Percentiles rank a stretch among this genome's conserved stretches.
phyloP scores from a whole-genome alignment of 768 basidiomycete genomes.

The Stropharia rugosoannulata region DNA sequence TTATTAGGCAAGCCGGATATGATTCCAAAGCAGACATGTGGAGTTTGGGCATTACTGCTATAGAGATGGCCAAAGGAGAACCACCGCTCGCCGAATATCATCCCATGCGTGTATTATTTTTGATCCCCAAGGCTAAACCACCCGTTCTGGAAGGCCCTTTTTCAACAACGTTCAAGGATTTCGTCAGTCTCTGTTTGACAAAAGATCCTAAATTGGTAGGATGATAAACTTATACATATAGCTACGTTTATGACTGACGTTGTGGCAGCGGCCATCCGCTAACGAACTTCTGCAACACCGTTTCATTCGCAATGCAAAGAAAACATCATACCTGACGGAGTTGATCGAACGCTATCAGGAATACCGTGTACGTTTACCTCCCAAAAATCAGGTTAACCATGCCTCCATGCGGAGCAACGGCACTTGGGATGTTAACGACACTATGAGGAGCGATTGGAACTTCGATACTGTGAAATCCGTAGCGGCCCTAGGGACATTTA shows the following conservation, averaged over 20 bases:
- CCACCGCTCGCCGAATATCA: slow-evolving; percentile 97
- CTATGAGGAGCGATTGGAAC: slow-evolving; percentile 92
- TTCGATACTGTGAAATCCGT: slow-evolving; percentile 84
- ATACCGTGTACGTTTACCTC: slow-evolving; percentile 61
- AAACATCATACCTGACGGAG: slow-evolving; percentile 82
- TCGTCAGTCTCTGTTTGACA: slow-evolving; percentile 85
- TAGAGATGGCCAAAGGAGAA: slow-evolving; percentile 97
- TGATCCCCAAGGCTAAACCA: slow-evolving; percentile 96
- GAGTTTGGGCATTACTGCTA: slow-evolving; percentile 97
- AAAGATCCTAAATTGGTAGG: slow-evolving; percentile 84
- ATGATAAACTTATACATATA: slow-evolving; percentile 5
- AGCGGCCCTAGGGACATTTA: slow-evolving; percentile 75
- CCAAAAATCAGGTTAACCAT: slow-evolving; percentile 52
- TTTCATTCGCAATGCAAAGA: slow-evolving; percentile 84
- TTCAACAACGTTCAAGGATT: slow-evolving; percentile 87
- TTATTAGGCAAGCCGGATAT: slow-evolving; percentile 96
- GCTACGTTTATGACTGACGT: slow-evolving; percentile 5
- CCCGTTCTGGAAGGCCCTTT: slow-evolving; percentile 88
- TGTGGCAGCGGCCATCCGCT: slow-evolving; percentile 77
- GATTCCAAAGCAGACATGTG: slow-evolving; percentile 97
- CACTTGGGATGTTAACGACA: slow-evolving; percentile 71
- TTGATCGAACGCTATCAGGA: slow-evolving; percentile 88
- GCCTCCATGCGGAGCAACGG: slow-evolving; percentile 56
- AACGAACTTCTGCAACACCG: slow-evolving; percentile 92
- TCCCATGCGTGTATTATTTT: slow-evolving; percentile 96